These are phyloP conservation scores for Euryodendron excelsum DNA, from an alignment of 148 eudicot species.

Conservation along the genomic window DNA sequence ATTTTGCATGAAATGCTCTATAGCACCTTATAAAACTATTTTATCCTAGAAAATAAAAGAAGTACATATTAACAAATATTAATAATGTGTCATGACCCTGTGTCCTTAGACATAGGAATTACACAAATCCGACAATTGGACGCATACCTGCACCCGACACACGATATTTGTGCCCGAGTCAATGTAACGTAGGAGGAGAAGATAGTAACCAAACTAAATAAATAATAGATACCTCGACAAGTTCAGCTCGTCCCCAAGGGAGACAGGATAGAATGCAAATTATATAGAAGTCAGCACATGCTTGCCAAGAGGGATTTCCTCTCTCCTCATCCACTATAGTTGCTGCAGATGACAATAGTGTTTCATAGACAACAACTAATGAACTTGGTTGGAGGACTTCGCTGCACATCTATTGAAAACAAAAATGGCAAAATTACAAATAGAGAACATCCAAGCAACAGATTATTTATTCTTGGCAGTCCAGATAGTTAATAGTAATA, in stretches of 20 bases:
- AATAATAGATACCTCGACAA: slow-evolving; percentile 58
- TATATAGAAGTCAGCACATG: slow-evolving; percentile 90
- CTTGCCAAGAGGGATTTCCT: slow-evolving; percentile 99
- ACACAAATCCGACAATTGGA: too few relatives aligned
- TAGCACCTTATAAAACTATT: too few relatives aligned
- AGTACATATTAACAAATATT: too few relatives aligned
- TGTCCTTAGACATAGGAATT: too few relatives aligned
- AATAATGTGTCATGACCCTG: too few relatives aligned
- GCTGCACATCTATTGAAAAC: slow-evolving; percentile 72
- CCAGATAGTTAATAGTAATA: background rate
- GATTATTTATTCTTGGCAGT: too few relatives aligned
- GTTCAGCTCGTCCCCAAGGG: slow-evolving; percentile 97
- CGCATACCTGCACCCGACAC: too few relatives aligned
- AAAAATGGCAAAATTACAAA: slow-evolving; percentile 3
- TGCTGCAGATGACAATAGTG: slow-evolving; percentile 88
- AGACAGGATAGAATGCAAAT: slow-evolving; percentile 76
- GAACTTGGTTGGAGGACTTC: slow-evolving; percentile 83
- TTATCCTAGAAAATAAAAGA: too few relatives aligned
- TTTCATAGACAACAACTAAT: slow-evolving; percentile 73
- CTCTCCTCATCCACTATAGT: slow-evolving; percentile 96
- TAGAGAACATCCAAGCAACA: background rate
- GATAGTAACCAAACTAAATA: too few relatives aligned
- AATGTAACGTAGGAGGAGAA: too few relatives aligned
- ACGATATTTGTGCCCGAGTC: too few relatives aligned
- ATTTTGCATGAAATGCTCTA: too few relatives aligned